Conservation (phyloP, 164 flowering plant genomes). For the Hamamelis virginiana region DNA sequence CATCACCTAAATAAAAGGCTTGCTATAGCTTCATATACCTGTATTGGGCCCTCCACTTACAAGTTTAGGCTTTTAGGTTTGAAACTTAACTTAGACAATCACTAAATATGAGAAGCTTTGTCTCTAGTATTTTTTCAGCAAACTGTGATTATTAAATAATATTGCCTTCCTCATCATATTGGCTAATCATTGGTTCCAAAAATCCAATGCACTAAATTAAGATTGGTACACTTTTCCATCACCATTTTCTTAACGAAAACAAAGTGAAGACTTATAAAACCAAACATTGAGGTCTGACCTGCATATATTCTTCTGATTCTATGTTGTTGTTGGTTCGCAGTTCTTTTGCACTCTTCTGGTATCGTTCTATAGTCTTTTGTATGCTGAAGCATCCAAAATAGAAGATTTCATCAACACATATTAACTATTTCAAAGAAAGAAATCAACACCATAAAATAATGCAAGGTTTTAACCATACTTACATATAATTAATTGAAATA, state of each 20-base stretch:
- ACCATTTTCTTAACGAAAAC: background rate
- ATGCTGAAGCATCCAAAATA: slow-evolving; percentile 24
- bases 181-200: background rate
- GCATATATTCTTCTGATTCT: slow-evolving; percentile 12
- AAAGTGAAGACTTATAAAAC: background rate
- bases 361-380: slow-evolving; percentile 20
- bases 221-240: background rate
- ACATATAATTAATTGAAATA: no score
- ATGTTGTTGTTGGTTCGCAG: background rate
- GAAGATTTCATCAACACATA: background rate
- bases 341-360: slow-evolving; percentile 7
- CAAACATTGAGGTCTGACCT: slow-evolving; percentile 16
- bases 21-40: no score
- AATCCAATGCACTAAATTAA: background rate
- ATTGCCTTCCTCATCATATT: background rate
- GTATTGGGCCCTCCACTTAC: no score
- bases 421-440: background rate
- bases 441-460: background rate
- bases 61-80: no score
- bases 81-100: no score
- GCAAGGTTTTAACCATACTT: no score
- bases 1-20: no score
- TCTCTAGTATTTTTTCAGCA: no score
- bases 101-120: no score
- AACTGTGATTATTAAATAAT: background rate